Evolutionary conservation across 2,329 filamentous ascomycete genomes (phyloP).

Genomic region (Aureobasidium sp.): DNA sequence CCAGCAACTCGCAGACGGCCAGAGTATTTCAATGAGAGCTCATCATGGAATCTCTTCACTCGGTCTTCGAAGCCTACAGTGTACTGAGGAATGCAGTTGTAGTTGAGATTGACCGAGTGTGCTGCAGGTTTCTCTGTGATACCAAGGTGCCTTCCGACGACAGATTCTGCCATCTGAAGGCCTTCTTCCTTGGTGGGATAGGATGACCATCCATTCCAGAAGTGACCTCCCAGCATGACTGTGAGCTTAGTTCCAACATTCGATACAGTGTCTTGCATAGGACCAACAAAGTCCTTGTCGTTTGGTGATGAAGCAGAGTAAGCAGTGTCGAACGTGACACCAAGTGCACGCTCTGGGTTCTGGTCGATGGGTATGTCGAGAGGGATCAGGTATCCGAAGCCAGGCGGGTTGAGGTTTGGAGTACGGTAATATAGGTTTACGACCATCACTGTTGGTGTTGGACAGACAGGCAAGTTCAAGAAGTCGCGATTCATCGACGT

Average conservation of each 20-base stretch:
- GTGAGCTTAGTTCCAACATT: slow-evolving; percentile 71
- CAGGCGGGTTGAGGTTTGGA: slow-evolving; percentile 57
- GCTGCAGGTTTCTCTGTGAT: slow-evolving; percentile 58
- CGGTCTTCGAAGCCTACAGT: slow-evolving; percentile 64
- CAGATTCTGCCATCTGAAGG: slow-evolving; percentile 58
- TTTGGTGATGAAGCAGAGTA: slow-evolving; percentile 26
- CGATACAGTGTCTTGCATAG: slow-evolving; percentile 34
- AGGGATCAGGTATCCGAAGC: slow-evolving; percentile 91
- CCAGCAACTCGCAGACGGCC: slow-evolving; percentile 57
- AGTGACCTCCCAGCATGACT: slow-evolving; percentile 90
- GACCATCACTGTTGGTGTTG: slow-evolving; percentile 67
- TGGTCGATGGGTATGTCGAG: slow-evolving; percentile 59
- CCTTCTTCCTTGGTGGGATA: slow-evolving; percentile 62
- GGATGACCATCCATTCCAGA: slow-evolving; percentile 63
- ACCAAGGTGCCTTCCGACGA: slow-evolving; percentile 67
- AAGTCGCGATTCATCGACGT: not conserved
- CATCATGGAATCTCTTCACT: slow-evolving; percentile 50
- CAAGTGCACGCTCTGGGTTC: slow-evolving; percentile 77
- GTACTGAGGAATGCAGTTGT: slow-evolving; percentile 86
- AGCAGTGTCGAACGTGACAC: slow-evolving; percentile 86
- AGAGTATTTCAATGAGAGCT: slow-evolving; percentile 50
- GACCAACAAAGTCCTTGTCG: slow-evolving; percentile 23
- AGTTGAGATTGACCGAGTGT: slow-evolving; percentile 54
- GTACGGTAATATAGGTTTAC: slow-evolving; percentile 80
- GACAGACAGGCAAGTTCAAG: not conserved